A percentile compares a stretch with the other conserved stretches of the same genome.
These are phyloP conservation scores for Scheffersomyces titani DNA, from an alignment of 1,139 yeast species.

Conservation along the genomic window DNA sequence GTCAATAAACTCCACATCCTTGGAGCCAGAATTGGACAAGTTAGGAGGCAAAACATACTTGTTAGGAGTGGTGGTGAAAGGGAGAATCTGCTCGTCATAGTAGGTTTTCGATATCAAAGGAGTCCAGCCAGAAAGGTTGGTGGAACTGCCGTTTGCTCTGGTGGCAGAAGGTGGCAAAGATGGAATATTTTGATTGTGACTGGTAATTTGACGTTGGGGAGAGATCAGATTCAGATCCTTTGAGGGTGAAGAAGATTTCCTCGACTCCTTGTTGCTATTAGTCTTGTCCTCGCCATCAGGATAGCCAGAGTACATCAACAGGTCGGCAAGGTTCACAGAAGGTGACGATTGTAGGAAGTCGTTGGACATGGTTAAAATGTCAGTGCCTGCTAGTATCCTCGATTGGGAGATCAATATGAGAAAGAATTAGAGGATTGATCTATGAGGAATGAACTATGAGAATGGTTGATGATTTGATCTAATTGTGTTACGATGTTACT, in stretches of 20 bases:
- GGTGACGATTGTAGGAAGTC: slow-evolving; percentile 40
- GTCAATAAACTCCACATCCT: slow-evolving; percentile 19
- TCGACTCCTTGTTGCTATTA: slow-evolving; percentile 1
- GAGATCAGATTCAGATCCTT: not conserved
- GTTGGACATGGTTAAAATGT: slow-evolving; percentile 28
- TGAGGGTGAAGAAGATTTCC: not conserved
- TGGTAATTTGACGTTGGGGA: not conserved
- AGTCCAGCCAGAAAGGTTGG: slow-evolving; percentile 44
- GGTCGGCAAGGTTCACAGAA: slow-evolving; percentile 28
- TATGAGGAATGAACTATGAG: not conserved
- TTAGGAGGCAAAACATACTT: slow-evolving; percentile 9
- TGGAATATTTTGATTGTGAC: not conserved
- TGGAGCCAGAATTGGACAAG: slow-evolving; percentile 11
- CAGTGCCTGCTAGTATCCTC: not conserved
- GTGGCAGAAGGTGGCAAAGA: slow-evolving; percentile 32
- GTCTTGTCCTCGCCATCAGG: slow-evolving; percentile 13
- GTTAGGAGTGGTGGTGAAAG: slow-evolving; percentile 42
- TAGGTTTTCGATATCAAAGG: slow-evolving; percentile 44
- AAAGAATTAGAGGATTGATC: not conserved
- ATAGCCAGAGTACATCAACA: slow-evolving; percentile 21
- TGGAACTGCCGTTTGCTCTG: slow-evolving; percentile 16
- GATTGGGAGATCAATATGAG: not conserved
- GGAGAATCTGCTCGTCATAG: slow-evolving; percentile 35
- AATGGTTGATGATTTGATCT: not conserved
- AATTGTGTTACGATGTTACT: too few relatives aligned